Conservation (phyloP, 73 alveolate species). For the Blepharisma stoltei region DNA sequence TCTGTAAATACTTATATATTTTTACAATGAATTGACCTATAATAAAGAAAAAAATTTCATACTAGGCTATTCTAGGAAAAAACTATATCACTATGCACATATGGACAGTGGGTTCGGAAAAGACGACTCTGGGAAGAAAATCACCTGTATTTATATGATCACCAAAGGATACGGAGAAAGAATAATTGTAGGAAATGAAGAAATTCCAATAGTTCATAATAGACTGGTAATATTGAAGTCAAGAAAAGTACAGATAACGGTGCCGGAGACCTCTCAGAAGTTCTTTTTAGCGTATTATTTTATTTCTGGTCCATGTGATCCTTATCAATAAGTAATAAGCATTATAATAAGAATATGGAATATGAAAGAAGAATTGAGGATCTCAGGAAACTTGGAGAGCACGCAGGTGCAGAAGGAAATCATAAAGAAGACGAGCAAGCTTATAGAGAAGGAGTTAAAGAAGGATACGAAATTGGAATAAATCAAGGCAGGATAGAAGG, state of each 20-base stretch:
- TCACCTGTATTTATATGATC: slow-evolving; percentile 22
- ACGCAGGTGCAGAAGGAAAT: too few relatives aligned
- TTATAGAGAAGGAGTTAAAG: too few relatives aligned
- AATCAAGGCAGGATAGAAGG: too few relatives aligned
- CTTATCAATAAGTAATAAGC: neutral
- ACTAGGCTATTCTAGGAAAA: too few relatives aligned
- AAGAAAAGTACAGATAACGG: slow-evolving; percentile 1
- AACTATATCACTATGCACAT: slow-evolving; percentile 2
- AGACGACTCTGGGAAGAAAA: slow-evolving; percentile 29
- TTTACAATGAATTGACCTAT: too few relatives aligned
- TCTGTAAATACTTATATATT: neutral
- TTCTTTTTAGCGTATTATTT: neutral
- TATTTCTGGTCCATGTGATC: slow-evolving; percentile 26
- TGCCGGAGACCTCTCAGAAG: neutral
- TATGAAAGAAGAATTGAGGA: too few relatives aligned
- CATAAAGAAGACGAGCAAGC: too few relatives aligned
- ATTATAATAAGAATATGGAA: too few relatives aligned
- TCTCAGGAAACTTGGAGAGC: too few relatives aligned
- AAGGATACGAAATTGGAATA: too few relatives aligned
- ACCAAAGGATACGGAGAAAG: neutral
- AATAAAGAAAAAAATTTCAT: too few relatives aligned
- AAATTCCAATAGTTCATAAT: neutral
- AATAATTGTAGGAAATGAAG: neutral
- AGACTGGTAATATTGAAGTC: slow-evolving; percentile 16
- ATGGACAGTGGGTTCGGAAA: slow-evolving; percentile 30